These are phyloP conservation scores for Apiospora koreana DNA, from an alignment of 2,329 filamentous ascomycete genomes.

Conservation along the genomic window DNA sequence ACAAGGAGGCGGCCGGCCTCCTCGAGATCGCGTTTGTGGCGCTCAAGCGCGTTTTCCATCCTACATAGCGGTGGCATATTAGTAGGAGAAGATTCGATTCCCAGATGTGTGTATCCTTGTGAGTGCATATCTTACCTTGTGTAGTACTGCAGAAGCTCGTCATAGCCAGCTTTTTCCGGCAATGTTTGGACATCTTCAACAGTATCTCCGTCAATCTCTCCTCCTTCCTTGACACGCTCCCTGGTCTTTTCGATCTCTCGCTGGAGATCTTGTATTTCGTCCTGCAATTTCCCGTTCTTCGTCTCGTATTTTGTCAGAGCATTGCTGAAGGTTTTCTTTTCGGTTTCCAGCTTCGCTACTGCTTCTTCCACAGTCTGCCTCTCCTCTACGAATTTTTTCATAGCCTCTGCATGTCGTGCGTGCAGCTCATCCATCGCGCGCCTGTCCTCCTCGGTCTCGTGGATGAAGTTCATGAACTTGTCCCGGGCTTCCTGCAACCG, in stretches of 20 bases:
- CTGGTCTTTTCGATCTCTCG: background rate
- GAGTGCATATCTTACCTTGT: background rate
- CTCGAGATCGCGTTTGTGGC: background rate
- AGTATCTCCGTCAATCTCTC: background rate
- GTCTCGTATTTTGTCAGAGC: background rate
- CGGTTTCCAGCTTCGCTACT: background rate
- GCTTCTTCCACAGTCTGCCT: background rate
- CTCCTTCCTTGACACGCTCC: background rate
- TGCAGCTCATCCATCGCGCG: background rate
- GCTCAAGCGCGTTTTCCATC: background rate
- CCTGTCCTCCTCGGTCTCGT: background rate
- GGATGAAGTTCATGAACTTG: background rate
- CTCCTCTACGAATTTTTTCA: background rate
- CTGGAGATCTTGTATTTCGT: background rate
- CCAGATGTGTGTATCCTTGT: background rate
- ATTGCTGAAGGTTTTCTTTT: background rate
- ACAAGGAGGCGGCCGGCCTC: background rate
- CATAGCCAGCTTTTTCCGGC: background rate
- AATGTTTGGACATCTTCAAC: background rate
- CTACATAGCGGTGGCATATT: background rate
- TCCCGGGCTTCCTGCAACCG: background rate
- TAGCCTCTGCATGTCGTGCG: background rate
- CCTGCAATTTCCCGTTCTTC: background rate
- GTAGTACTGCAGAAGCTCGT: background rate
- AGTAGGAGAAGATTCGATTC: background rate